Conservation (phyloP, 2,329 filamentous ascomycete genomes). For the Exophiala spinifera region DNA sequence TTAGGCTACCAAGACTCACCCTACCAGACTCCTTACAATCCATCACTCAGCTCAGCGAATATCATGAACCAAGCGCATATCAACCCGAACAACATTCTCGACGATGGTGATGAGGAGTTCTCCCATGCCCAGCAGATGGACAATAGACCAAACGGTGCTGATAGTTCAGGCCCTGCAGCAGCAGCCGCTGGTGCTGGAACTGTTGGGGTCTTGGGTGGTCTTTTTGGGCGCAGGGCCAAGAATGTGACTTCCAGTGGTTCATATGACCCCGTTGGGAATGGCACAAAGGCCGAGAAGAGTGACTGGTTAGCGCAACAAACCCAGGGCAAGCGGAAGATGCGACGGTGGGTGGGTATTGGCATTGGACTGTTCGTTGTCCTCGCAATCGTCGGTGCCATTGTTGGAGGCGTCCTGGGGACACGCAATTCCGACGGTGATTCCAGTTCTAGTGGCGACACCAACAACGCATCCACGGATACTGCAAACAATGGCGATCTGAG, state of each 20-base stretch:
- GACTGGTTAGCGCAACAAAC: conserved; percentile 62
- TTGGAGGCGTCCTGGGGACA: conserved; percentile 68
- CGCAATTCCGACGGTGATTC: conserved; percentile 40
- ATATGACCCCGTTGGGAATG: conserved; percentile 56
- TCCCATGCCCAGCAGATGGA: conserved; percentile 51
- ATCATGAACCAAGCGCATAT: conserved; percentile 41
- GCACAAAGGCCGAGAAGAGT: conserved; percentile 56
- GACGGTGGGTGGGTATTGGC: conserved; percentile 64
- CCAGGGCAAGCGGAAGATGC: conserved; percentile 62
- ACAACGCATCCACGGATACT: conserved; percentile 58
- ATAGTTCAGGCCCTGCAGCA: conserved; percentile 31
- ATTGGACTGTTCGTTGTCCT: conserved; percentile 65
- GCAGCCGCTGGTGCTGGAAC: conserved; percentile 47
- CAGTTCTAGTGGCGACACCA: conserved; percentile 27
- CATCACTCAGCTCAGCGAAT: conserved; percentile 51
- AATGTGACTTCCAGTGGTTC: conserved; percentile 41
- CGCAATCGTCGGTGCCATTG: conserved; percentile 69
- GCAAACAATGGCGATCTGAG: conserved; percentile 66
- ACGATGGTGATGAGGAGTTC: conserved; percentile 85
- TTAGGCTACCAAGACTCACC: conserved; percentile 58
- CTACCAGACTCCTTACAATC: conserved; percentile 60
- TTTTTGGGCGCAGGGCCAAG: conserved; percentile 41
- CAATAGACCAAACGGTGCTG: conserved; percentile 54
- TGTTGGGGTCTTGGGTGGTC: conserved; percentile 41
- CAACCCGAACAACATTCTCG: conserved; percentile 75